Conservation (phyloP, 1,284 basidiomycete genomes). For the Pseudozyma flocculosa region DNA sequence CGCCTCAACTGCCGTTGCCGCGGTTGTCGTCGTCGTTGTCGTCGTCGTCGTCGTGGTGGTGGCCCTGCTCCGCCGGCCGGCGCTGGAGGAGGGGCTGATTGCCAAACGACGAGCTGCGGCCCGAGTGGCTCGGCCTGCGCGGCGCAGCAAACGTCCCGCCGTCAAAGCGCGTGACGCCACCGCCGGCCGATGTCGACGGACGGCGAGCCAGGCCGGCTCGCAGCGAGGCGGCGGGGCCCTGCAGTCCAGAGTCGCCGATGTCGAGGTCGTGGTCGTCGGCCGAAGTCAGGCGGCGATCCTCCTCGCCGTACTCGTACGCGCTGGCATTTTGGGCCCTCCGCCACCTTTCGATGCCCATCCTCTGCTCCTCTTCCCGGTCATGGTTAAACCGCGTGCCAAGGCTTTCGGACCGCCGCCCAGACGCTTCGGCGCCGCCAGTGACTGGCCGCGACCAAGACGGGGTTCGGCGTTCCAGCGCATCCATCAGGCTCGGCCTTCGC, state of each 20-base stretch:
- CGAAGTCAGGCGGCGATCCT: constrained; percentile 18
- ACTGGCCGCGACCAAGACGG: constrained; percentile 21
- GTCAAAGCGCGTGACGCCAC: constrained; percentile 24
- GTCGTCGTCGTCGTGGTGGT: too few relatives aligned
- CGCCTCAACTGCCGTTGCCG: too few relatives aligned
- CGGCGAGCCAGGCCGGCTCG: constrained; percentile 13
- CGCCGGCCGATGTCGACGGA: constrained; percentile 33
- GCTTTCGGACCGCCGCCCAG: not conserved
- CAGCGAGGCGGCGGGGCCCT: constrained; percentile 5
- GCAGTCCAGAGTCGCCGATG: too few relatives aligned
- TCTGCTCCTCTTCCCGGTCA: constrained; percentile 11
- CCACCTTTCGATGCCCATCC: constrained; percentile 9
- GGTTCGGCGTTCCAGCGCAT: constrained; percentile 4
- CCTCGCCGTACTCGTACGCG: constrained; percentile 16
- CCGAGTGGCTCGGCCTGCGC: not conserved
- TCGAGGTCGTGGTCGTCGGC: constrained; percentile 4
- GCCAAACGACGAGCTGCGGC: not conserved
- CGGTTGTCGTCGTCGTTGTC: too few relatives aligned
- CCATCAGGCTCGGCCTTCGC: constrained; percentile 6
- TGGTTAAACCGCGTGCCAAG: not conserved
- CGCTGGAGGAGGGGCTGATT: too few relatives aligned
- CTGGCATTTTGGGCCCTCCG: constrained; percentile 11
- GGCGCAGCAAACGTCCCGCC: too few relatives aligned
- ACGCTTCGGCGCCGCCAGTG: constrained; percentile 20
- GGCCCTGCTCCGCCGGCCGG: too few relatives aligned